phyloP scores from a whole-genome alignment of 2,329 filamentous ascomycete species.

The Claviceps quebecensis region DNA sequence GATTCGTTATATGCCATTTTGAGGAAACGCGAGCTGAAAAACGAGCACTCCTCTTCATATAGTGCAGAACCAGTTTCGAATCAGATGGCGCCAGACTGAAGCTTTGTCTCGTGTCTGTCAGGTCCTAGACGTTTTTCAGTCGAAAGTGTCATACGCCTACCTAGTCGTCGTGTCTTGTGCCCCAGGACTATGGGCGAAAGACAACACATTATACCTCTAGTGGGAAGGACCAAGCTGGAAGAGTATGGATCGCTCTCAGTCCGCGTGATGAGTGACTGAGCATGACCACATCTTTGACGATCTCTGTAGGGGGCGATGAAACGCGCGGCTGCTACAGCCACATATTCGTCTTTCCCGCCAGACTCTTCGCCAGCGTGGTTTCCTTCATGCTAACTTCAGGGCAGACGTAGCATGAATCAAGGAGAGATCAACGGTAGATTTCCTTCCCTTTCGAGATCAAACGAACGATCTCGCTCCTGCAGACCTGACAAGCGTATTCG shows the following conservation, averaged over 20 bases:
- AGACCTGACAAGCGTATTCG: neutral
- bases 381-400: neutral
- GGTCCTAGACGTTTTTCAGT: neutral
- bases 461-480: neutral
- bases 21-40: neutral
- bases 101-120: neutral
- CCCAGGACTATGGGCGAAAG: neutral
- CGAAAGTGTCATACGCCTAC: neutral
- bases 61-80: neutral
- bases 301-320: neutral
- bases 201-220: neutral
- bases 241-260: neutral
- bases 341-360: neutral
- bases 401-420: neutral
- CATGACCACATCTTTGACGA: conserved; percentile 4
- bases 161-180: conserved; percentile 3
- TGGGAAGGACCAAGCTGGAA: neutral
- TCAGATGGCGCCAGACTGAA: neutral
- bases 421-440: neutral
- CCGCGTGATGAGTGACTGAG: conserved; percentile 3
- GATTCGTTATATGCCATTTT: conserved; percentile 14
- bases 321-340: neutral
- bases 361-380: neutral
- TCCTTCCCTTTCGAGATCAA: neutral
- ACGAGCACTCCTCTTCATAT: neutral